Percentiles rank a stretch among this genome's conserved stretches.
These are phyloP conservation scores for Penicillium odoratum DNA, from an alignment of 495 filamentous ascomycete species.

Conservation along the genomic window DNA sequence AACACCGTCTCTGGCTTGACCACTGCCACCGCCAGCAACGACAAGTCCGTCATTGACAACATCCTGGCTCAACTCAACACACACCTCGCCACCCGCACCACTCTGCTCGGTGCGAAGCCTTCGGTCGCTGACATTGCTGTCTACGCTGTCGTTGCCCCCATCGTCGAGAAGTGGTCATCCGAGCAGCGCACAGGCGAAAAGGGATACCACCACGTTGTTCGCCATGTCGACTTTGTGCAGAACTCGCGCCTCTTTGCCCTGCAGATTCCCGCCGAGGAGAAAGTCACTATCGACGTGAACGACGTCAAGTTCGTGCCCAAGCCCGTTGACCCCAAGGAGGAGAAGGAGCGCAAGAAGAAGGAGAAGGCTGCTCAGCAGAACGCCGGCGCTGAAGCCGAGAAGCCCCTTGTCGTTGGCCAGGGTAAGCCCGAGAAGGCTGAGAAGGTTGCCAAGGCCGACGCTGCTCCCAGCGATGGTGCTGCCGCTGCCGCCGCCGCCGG, in stretches of 20 bases:
- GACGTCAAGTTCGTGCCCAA: slow-evolving; percentile 82
- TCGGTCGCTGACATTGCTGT: slow-evolving; percentile 86
- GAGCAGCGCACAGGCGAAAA: slow-evolving; percentile 90
- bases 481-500: slow-evolving; percentile 44
- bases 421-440: slow-evolving; percentile 55
- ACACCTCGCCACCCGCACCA: slow-evolving; percentile 85
- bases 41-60: slow-evolving; percentile 48
- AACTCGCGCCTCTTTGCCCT: slow-evolving; percentile 78
- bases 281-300: slow-evolving; percentile 74
- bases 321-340: slow-evolving; percentile 78
- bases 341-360: slow-evolving; percentile 87
- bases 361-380: slow-evolving; percentile 67
- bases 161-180: slow-evolving; percentile 75
- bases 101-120: slow-evolving; percentile 85
- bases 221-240: slow-evolving; percentile 91
- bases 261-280: slow-evolving; percentile 69
- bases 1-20: slow-evolving; percentile 69
- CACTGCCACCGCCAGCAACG: slow-evolving; percentile 54
- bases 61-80: slow-evolving; percentile 76
- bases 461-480: slow-evolving; percentile 41
- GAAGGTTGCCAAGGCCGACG: slow-evolving; percentile 30
- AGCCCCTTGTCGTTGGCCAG: slow-evolving; percentile 41
- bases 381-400: slow-evolving; percentile 38
- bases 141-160: slow-evolving; percentile 76
- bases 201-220: slow-evolving; percentile 88